Conservation (phyloP, 2,329 filamentous ascomycete genomes). For the Aureobasidium melanogenum region DNA sequence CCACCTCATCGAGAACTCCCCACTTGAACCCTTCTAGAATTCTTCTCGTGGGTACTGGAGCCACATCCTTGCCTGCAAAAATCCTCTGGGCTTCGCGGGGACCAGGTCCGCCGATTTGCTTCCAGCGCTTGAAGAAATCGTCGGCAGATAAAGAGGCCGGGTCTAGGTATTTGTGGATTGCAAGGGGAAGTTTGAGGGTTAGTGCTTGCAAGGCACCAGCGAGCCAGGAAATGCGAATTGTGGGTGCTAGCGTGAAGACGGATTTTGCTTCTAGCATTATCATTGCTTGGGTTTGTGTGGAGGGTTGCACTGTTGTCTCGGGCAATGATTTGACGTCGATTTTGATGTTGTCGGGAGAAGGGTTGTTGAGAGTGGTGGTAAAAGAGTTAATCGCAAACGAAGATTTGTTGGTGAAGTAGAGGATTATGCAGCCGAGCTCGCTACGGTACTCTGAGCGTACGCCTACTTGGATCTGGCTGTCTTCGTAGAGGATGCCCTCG, state of each 20-base stretch:
- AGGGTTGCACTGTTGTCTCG: slow-evolving; percentile 66
- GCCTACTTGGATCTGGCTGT: slow-evolving; percentile 86
- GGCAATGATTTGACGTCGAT: slow-evolving; percentile 84
- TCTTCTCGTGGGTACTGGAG: slow-evolving; percentile 59
- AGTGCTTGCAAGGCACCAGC: slow-evolving; percentile 88
- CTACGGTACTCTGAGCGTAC: slow-evolving; percentile 88
- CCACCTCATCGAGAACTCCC: slow-evolving; percentile 76
- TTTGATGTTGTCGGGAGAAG: slow-evolving; percentile 57
- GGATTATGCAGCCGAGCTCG: slow-evolving; percentile 89
- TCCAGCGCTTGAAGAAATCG: slow-evolving; percentile 98
- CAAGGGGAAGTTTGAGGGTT: slow-evolving; percentile 80
- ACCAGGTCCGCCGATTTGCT: slow-evolving; percentile 77
- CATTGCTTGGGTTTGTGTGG: slow-evolving; percentile 80
- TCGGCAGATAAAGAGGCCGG: slow-evolving; percentile 75
- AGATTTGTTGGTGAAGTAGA: slow-evolving; percentile 95
- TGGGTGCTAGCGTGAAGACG: slow-evolving; percentile 76
- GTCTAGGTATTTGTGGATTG: slow-evolving; percentile 95
- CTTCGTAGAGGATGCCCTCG: slow-evolving; percentile 89
- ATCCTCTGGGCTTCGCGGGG: slow-evolving; percentile 83
- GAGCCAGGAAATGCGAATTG: slow-evolving; percentile 87
- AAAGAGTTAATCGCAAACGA: slow-evolving; percentile 72
- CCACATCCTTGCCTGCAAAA: slow-evolving; percentile 62
- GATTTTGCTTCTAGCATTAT: slow-evolving; percentile 85
- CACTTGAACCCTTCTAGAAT: slow-evolving; percentile 80
- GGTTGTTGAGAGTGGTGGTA: slow-evolving; percentile 86